Evolutionary conservation across 805 yeast species (phyloP).

Genomic region (Diddensiella santjacobensis): DNA sequence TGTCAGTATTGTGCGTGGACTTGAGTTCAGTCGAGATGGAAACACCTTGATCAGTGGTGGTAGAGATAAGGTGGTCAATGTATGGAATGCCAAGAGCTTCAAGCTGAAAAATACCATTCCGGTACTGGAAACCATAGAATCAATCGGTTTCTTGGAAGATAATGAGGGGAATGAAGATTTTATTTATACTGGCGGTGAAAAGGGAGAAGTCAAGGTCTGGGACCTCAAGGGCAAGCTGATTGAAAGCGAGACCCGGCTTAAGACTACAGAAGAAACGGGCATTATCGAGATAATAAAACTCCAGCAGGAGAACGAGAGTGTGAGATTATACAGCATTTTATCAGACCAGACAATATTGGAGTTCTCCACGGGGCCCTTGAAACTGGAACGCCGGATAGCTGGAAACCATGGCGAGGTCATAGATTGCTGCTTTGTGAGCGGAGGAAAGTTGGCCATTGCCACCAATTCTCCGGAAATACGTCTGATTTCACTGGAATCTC

Average conservation of each 20-base stretch:
- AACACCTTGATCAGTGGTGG: slow-evolving; percentile 72
- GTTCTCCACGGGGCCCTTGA: slow-evolving; percentile 42
- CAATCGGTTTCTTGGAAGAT: slow-evolving; percentile 33
- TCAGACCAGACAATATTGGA: slow-evolving; percentile 79
- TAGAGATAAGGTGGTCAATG: slow-evolving; percentile 72
- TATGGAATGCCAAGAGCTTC: slow-evolving; percentile 47
- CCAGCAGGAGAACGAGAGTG: neutral
- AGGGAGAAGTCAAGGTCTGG: slow-evolving; percentile 52
- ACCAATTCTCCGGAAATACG: slow-evolving; percentile 90
- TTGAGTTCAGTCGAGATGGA: slow-evolving; percentile 58
- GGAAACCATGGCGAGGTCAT: slow-evolving; percentile 97
- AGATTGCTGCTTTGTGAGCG: slow-evolving; percentile 63
- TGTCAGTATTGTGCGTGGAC: slow-evolving; percentile 78
- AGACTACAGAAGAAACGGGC: slow-evolving; percentile 61
- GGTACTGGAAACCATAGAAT: slow-evolving; percentile 49
- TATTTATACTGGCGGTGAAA: slow-evolving; percentile 11
- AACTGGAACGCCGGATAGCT: slow-evolving; percentile 54
- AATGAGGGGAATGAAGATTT: slow-evolving; percentile 27
- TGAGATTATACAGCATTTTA: slow-evolving; percentile 47
- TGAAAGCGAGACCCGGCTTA: slow-evolving; percentile 33
- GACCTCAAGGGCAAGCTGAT: slow-evolving; percentile 48
- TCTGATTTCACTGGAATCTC: slow-evolving; percentile 51
- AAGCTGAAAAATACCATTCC: slow-evolving; percentile 66
- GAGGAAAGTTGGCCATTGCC: slow-evolving; percentile 63
- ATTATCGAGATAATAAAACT: slow-evolving; percentile 48